These are phyloP conservation scores for Coriolopsis trogii DNA, from an alignment of 1,284 basidiomycete species.

Conservation along the genomic window DNA sequence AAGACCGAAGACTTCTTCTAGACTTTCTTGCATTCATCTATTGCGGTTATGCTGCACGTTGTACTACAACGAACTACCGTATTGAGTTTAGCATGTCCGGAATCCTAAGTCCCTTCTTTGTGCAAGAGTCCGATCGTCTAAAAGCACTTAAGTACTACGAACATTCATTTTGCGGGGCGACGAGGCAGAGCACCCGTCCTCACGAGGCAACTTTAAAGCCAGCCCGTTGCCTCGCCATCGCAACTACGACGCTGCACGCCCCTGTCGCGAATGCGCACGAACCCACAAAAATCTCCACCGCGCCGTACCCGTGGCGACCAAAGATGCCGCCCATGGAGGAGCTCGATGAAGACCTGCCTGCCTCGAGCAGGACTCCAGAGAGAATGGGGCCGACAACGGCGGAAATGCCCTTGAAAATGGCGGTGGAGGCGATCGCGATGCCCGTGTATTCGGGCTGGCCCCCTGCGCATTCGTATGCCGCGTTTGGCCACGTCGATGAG, in stretches of 20 bases:
- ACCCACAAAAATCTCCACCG: constrained; percentile 33
- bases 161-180: too few species aligned
- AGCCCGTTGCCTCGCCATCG: constrained; percentile 16
- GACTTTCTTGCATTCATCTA: neutral
- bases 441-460: constrained; percentile 29
- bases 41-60: neutral
- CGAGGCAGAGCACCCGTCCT: too few species aligned
- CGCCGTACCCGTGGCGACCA: constrained; percentile 29
- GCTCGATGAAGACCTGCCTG: constrained; percentile 26
- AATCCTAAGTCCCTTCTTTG: neutral
- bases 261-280: constrained; percentile 27
- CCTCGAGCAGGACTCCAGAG: constrained; percentile 28
- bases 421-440: constrained; percentile 28
- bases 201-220: neutral
- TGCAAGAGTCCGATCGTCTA: neutral
- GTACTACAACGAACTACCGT: neutral
- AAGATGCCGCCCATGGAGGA: constrained; percentile 18
- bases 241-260: constrained; percentile 23
- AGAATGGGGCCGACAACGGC: constrained; percentile 29
- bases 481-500: constrained; percentile 28
- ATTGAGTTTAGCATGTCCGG: neutral
- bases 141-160: too few species aligned
- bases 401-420: constrained; percentile 29
- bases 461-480: constrained; percentile 30
- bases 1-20: neutral